Evolutionary conservation across 2,329 filamentous ascomycete genomes (phyloP), one percentile per base, ranked within the genome.

Genomic region (Neonectria magnoliae): DNA sequence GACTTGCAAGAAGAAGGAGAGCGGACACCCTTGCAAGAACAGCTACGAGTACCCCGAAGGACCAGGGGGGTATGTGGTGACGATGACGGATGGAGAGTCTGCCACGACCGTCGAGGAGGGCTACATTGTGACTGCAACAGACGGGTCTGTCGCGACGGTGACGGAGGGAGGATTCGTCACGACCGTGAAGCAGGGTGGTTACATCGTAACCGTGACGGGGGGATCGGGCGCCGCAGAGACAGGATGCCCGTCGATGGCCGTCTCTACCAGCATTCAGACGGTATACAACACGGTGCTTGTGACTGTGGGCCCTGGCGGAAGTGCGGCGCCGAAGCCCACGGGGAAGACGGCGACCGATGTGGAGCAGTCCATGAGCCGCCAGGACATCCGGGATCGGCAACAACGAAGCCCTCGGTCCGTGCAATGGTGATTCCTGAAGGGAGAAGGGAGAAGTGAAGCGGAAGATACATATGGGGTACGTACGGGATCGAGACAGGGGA

Each of bases 251-350:
- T 60, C 64, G 3, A 67, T 62, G 54, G 61, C 69, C 13, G 61
- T 72, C 22, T 76, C 73, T 5, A 78, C 77, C 27, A 76, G 73
- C 45, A 72, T 78, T 25, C 65, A 73, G 11, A 80, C 78, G 14
- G 69, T 76, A 36, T 81, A 77, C 67, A 80, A 79, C 70, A 81
- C 78, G 1, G 69, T 80, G n/a, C 63, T 73, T 16, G 71, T 76
- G 60, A 80, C 78, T 6, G 69, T 77, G 31, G 63, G 60, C 45
- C 54, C 60, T 25, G 33, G 36, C 33, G 41, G 36, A 4, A 25
- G n/a, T 10, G 47, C 64, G 36, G 36, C 33, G n/a, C 33, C 61
- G 27, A 22, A 55, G 27, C 16, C 36, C 25, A 59, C 45, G 3
- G 45, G 45, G 9, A 60, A 62, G 6, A 36, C 64, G n/a, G 64